Conservation (phyloP, 2,329 filamentous ascomycete species). For the Dactylellina drechsleri region DNA sequence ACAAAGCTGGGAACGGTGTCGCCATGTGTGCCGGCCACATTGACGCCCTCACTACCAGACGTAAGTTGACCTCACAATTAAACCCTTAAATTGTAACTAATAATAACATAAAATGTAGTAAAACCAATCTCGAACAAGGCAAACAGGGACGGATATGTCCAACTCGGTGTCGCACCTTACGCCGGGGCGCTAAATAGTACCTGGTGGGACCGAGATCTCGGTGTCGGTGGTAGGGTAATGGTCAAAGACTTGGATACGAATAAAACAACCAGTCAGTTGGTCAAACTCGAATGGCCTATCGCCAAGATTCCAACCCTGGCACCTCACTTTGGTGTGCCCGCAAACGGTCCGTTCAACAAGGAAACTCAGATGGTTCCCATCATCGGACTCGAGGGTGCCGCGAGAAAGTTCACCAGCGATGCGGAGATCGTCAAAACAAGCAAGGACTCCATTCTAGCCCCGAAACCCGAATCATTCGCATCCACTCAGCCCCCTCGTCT, state of each 20-base stretch:
- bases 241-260: slow-evolving; percentile 77
- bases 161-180: slow-evolving; percentile 92
- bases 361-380: slow-evolving; percentile 96
- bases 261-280: slow-evolving; percentile 82
- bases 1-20: slow-evolving; percentile 84
- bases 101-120: slow-evolving; percentile 62
- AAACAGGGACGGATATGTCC: slow-evolving; percentile 84
- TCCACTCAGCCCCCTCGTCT: slow-evolving; percentile 85
- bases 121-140: slow-evolving; percentile 90
- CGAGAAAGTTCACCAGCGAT: slow-evolving; percentile 52
- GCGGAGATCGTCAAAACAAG: slow-evolving; percentile 56
- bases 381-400: slow-evolving; percentile 76
- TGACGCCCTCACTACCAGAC: slow-evolving; percentile 86
- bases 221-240: slow-evolving; percentile 87
- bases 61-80: slow-evolving; percentile 37
- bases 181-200: slow-evolving; percentile 84
- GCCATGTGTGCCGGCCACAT: slow-evolving; percentile 92
- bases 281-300: slow-evolving; percentile 93
- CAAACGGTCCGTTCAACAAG: slow-evolving; percentile 75
- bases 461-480: slow-evolving; percentile 67
- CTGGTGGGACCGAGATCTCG: slow-evolving; percentile 97
- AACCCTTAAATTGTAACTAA: slow-evolving; percentile 1
- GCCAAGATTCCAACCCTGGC: slow-evolving; percentile 91
- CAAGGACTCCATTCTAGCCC: slow-evolving; percentile 27
- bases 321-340: slow-evolving; percentile 85